These are phyloP conservation scores for Talinum fruticosum DNA, from an alignment of 148 eudicot genomes.

Conservation along the genomic window DNA sequence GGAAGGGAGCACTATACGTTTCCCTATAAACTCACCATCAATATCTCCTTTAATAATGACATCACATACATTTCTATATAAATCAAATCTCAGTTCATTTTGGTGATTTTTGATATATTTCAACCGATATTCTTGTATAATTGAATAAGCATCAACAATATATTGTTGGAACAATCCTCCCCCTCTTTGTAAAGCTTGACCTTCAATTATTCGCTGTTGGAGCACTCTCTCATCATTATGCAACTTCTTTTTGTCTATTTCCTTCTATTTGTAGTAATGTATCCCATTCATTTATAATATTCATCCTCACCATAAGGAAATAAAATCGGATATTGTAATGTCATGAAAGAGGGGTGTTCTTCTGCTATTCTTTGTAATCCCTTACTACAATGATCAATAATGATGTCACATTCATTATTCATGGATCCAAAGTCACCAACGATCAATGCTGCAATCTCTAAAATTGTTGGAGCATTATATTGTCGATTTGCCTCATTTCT, in stretches of 20 bases:
- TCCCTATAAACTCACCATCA: too few relatives aligned
- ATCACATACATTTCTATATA: too few relatives aligned
- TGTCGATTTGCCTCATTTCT: neutral
- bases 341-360: conserved; percentile 5
- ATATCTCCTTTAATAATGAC: too few relatives aligned
- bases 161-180: too few relatives aligned
- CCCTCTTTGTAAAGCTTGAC: neutral
- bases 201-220: neutral
- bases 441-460: neutral
- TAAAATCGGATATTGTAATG: too few relatives aligned
- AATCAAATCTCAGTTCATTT: too few relatives aligned
- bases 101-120: too few relatives aligned
- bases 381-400: neutral
- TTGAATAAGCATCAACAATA: too few relatives aligned
- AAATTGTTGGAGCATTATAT: neutral
- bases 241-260: neutral
- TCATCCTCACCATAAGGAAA: neutral
- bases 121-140: too few relatives aligned
- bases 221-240: neutral
- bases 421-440: neutral
- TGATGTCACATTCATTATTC: neutral
- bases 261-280: neutral
- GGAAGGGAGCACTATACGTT: too few relatives aligned
- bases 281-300: neutral
- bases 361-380: too few relatives aligned